These are phyloP conservation scores for Tulasnella sp. DNA, from an alignment of 768 basidiomycete genomes.

Conservation along the genomic window DNA sequence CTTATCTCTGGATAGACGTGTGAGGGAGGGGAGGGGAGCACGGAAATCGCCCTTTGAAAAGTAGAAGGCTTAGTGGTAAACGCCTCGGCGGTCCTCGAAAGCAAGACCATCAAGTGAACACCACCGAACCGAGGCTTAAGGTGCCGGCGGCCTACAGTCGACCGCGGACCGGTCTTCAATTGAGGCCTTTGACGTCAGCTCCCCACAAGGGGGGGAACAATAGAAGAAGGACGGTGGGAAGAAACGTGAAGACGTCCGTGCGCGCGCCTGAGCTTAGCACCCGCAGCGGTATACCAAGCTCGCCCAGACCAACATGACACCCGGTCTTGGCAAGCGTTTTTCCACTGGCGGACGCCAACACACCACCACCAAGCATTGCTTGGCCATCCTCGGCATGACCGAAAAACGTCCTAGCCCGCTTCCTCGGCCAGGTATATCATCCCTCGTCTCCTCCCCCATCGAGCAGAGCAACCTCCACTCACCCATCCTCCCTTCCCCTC, in stretches of 20 bases:
- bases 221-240: background rate
- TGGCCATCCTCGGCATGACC: slow-evolving; percentile 1
- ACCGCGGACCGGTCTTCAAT: background rate
- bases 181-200: background rate
- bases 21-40: too few relatives aligned
- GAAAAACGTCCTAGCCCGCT: background rate
- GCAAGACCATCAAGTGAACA: too few relatives aligned
- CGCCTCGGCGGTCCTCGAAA: too few relatives aligned
- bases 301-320: background rate
- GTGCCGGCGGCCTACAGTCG: too few relatives aligned
- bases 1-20: too few relatives aligned
- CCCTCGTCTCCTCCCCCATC: background rate
- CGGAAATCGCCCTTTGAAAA: too few relatives aligned
- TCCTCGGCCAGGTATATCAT: background rate
- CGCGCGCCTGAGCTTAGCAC: background rate
- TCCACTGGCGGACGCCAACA: background rate
- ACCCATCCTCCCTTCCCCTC: background rate
- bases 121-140: too few relatives aligned
- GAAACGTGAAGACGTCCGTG: background rate
- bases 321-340: background rate
- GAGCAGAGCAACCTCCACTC: background rate
- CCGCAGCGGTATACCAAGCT: background rate
- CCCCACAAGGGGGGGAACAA: background rate
- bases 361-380: background rate
- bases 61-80: too few relatives aligned